Percentiles rank a stretch among this genome's conserved stretches.
phyloP scores from a whole-genome alignment of 177 flowering plant species.

The Vitis hybrid region DNA sequence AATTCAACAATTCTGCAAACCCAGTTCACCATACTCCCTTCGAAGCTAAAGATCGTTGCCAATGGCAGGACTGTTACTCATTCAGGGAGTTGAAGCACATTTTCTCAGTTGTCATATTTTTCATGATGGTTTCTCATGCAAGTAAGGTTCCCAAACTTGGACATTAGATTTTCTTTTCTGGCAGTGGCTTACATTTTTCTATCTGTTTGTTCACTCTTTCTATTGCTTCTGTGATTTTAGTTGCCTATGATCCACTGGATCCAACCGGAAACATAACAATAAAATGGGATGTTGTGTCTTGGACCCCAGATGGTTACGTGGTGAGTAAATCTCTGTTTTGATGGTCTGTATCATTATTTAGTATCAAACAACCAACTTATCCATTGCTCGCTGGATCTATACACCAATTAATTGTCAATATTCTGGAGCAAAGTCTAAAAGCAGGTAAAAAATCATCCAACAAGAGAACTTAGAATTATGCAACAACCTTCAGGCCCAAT shows the following conservation, averaged over 20 bases:
- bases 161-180: too few species aligned
- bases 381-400: too few species aligned
- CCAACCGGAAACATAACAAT: constrained; percentile 28
- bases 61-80: not conserved
- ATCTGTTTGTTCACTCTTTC: not conserved
- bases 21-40: not conserved
- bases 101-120: not conserved
- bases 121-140: not conserved
- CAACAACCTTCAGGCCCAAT: too few species aligned
- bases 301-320: constrained; percentile 26
- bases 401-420: too few species aligned
- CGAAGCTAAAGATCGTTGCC: not conserved
- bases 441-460: too few species aligned
- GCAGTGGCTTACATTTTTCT: not conserved
- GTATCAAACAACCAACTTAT: too few species aligned
- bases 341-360: not conserved
- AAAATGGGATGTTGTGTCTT: constrained; percentile 30
- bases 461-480: too few species aligned
- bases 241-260: constrained; percentile 27
- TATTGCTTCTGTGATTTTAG: constrained; percentile 1
- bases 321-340: constrained; percentile 12
- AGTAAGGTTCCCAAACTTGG: too few species aligned
- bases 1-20: not conserved
- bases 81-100: not conserved
- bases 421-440: too few species aligned